Evolutionary conservation across 208 protist genomes (phyloP), one percentile per base, ranked within the genome.

Genomic region (Trypanosoma cruzi): DNA sequence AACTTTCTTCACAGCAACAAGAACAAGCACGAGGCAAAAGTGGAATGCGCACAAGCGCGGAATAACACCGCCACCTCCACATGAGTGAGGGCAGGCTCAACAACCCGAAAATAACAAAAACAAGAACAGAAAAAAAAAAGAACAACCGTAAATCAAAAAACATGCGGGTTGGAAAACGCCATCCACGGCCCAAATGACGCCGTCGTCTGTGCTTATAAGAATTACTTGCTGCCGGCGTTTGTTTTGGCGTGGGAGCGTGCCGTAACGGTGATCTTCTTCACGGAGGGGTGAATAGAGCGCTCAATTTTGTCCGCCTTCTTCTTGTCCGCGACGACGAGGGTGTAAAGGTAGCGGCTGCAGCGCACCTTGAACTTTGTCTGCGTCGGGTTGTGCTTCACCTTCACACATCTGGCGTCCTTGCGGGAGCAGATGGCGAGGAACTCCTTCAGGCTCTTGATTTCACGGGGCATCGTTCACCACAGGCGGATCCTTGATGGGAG

Each of bases 291-390:
- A 62, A 97, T 97, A 55, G 88, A 95, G 66, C 79, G 77, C 89
- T 96, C 85, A 73, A 97, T 95, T 80, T 96, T 96, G 50, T 94
- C 83, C 7, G 93, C 90, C 82, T 94, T 96, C 81, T 95, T 92
- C 86, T 93, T 93, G 80, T 97, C 93, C 58, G 82, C 67, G 40
- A 97, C 78, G 68, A 97, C 90, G 28, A 96, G 79, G 26, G 93
- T 97, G 89, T 97, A 97, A 57, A 97, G 88, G 84, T 89, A 97
- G 63, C 86, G 85, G 79, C 87, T 93, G 90, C 90, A 96, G 82
- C 93, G 87, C 34, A 97, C 93, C 89, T 97, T 97, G 86, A 97
- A 97, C 88, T 97, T 97, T 71, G 90, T 95, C 50, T 73, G 79
- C 57, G 65, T 83, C 26, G 80, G 77, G 89, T 97, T 97, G 70